Conservation (phyloP, 2,329 filamentous ascomycete genomes). For the Oidium heveae region DNA sequence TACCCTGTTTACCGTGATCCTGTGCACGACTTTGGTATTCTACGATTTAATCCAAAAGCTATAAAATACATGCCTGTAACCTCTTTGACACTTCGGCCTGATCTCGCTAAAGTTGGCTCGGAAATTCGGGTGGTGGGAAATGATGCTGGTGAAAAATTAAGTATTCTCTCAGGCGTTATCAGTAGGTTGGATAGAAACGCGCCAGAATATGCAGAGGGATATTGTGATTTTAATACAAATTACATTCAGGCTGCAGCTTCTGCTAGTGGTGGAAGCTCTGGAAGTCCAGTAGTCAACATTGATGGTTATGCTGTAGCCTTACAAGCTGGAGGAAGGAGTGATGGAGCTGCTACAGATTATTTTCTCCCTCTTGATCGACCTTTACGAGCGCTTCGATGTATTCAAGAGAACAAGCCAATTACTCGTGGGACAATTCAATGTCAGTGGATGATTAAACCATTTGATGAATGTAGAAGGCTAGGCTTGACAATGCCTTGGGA, state of each 20-base stretch:
- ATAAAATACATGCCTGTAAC: conserved; percentile 94
- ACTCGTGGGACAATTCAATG: conserved; percentile 93
- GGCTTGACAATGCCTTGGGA: conserved; percentile 73
- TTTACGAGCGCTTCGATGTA: conserved; percentile 60
- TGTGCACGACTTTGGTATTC: conserved; percentile 92
- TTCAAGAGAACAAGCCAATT: conserved; percentile 50
- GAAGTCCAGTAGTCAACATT: conserved; percentile 89
- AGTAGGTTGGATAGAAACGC: conserved; percentile 89
- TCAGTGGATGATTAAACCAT: conserved; percentile 89
- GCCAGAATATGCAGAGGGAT: conserved; percentile 90
- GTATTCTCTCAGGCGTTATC: conserved; percentile 92
- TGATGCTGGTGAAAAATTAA: conserved; percentile 93
- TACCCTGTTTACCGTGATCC: conserved; percentile 94
- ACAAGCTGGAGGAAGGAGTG: conserved; percentile 78
- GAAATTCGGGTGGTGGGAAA: conserved; percentile 97
- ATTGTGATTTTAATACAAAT: conserved; percentile 87
- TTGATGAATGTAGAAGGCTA: conserved; percentile 82
- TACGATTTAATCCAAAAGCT: conserved; percentile 81
- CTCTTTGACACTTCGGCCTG: conserved; percentile 56
- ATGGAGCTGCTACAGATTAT: conserved; percentile 92
- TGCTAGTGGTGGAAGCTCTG: conserved; percentile 91
- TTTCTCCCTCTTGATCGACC: conserved; percentile 87
- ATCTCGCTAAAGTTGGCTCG: conserved; percentile 68
- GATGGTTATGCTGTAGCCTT: conserved; percentile 79
- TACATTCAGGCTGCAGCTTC: conserved; percentile 97